phyloP scores from a whole-genome alignment of 2,329 filamentous ascomycete genomes.

The Paraconiothyrium brasiliense region DNA sequence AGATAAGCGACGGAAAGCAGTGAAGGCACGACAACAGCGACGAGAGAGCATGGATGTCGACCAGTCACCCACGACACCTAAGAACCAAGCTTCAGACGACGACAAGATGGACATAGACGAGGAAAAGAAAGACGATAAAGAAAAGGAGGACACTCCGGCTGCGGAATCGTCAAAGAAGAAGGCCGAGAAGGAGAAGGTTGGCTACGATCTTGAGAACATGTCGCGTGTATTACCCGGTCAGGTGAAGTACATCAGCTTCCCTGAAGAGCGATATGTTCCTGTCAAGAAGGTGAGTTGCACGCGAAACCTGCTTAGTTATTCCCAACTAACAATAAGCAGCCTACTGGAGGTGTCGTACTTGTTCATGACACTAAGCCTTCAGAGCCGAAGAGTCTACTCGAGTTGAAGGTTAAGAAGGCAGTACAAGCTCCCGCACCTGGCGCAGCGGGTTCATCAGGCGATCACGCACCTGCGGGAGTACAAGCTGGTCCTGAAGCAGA shows the following conservation, averaged over 20 bases:
- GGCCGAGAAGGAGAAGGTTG: conserved; percentile 93
- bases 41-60: conserved; percentile 97
- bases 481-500: conserved; percentile 76
- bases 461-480: conserved; percentile 58
- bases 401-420: conserved; percentile 90
- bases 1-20: conserved; percentile 91
- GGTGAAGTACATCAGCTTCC: conserved; percentile 95
- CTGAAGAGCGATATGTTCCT: conserved; percentile 88
- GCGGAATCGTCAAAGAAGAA: conserved; percentile 81
- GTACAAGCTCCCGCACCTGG: conserved; percentile 57
- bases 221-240: conserved; percentile 90
- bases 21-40: conserved; percentile 89
- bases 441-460: conserved; percentile 48
- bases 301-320: not conserved
- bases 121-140: conserved; percentile 57
- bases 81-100: conserved; percentile 64
- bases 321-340: conserved; percentile 61
- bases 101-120: conserved; percentile 87
- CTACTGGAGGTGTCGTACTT: conserved; percentile 93
- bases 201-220: conserved; percentile 97
- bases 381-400: conserved; percentile 81
- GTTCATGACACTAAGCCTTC: conserved; percentile 83
- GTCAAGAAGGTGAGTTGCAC: conserved; percentile 77
- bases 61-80: conserved; percentile 77
- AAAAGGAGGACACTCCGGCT: conserved; percentile 62